A percentile compares a stretch with the other conserved stretches of the same genome.
Evolutionary conservation across 768 basidiomycete genomes (phyloP).

Genomic region (Collybia nuda): DNA sequence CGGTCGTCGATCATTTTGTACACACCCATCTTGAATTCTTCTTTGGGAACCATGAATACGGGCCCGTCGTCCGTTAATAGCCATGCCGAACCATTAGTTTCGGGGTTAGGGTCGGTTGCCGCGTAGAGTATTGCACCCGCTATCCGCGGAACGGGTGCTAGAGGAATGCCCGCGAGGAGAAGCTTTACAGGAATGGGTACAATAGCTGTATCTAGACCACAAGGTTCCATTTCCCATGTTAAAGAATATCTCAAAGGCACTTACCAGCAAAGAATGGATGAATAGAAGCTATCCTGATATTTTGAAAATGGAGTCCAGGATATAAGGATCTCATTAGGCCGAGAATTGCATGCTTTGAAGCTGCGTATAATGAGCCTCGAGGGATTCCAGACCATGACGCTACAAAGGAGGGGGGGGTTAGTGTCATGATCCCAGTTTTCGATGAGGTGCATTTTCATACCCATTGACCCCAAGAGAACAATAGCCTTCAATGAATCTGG

Average conservation of each 20-base stretch:
- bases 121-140: conserved; percentile 53
- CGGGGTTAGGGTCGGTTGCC: conserved; percentile 42
- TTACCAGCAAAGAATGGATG: conserved; percentile 57
- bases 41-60: conserved; percentile 43
- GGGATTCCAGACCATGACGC: conserved; percentile 53
- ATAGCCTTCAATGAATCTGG: conserved; percentile 45
- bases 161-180: conserved; percentile 49
- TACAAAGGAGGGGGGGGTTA: conserved; percentile 12
- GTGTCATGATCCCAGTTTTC: neutral
- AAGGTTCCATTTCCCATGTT: neutral
- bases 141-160: conserved; percentile 44
- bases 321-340: conserved; percentile 52
- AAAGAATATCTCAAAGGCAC: conserved; percentile 2
- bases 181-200: conserved; percentile 36
- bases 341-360: conserved; percentile 54
- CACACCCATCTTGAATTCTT: conserved; percentile 49
- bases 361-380: conserved; percentile 42
- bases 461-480: conserved; percentile 56
- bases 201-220: conserved; percentile 43
- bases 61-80: conserved; percentile 50
- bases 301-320: conserved; percentile 28
- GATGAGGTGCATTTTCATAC: conserved; percentile 22
- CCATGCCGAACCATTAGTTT: conserved; percentile 46
- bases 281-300: conserved; percentile 45
- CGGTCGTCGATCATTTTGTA: conserved; percentile 52